Base-by-base conservation (phyloP, 176 grass and related monocot species). In the Dendrocalamus sinicus region DNA sequence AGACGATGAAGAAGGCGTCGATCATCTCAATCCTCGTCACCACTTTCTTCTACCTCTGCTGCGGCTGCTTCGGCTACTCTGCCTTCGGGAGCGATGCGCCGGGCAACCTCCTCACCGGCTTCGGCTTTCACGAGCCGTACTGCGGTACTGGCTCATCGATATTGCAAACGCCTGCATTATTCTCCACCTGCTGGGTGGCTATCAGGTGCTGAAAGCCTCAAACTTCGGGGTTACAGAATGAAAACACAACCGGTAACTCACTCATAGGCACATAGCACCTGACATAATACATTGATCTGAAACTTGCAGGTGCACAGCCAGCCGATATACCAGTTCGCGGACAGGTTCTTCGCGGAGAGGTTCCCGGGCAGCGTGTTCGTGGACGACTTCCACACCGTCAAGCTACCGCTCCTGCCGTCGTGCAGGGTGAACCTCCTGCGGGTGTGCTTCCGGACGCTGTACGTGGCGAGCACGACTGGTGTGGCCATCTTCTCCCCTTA, bases 11-110 rank as follows among this genome's bases (percentile, higher is more conserved):
- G 94, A 94, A 85, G 80, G 89, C 91, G 6, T 90, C 91, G 1
- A 83, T 78, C 46, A 82, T 90, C 70, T 89, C 91, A 5, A 90
- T 97, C 77, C 58, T 94, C 9, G 74, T 94, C 68, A 97, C 91
- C 17, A 94, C 91, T 3, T 97, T 92, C 89, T 97, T 96, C 89
- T 96, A 96, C 85, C 88, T 96, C 65, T 93, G 91, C 76, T 96
- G 94, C 51, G 94, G 89, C n/a, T 96, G 91, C 87, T 96, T 93
- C 39, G 94, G 94, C 78, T 96, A 93, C n/a, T 89, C 94, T 3
- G 91, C 91, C 73, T 96, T 93, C 20, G 94, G 94, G 0, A 85
- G 84, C 73, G 84, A 89, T n/a, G 88, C 91, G 9, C 94, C 91
- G 2, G 91, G 94, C 48, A 93, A 96, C 82, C 94, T 96, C 58